phyloP scores from a whole-genome alignment of 768 basidiomycete species.

The Bullera alba region DNA sequence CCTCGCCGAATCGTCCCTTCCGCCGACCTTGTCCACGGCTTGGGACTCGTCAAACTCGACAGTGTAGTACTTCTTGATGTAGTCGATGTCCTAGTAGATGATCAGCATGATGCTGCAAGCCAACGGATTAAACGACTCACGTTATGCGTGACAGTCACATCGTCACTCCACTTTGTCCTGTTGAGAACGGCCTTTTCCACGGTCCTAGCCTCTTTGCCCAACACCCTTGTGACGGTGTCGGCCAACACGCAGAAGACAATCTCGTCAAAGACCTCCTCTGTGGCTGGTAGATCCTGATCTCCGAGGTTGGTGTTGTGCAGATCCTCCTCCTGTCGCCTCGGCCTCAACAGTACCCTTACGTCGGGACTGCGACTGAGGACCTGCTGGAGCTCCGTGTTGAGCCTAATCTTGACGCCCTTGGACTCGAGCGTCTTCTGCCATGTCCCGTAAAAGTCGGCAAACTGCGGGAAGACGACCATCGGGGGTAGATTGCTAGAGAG shows the following conservation, averaged over 20 bases:
- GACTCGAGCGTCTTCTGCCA: conserved; percentile 45
- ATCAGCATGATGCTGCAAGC: not conserved
- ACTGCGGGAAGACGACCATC: conserved; percentile 50
- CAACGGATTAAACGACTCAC: conserved; percentile 16
- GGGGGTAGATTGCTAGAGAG: conserved; percentile 48
- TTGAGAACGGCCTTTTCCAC: conserved; percentile 50
- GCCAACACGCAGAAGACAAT: conserved; percentile 51
- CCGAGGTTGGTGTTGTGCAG: conserved; percentile 45
- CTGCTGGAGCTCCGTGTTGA: conserved; percentile 45
- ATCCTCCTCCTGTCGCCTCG: conserved; percentile 40
- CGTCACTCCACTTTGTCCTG: conserved; percentile 50
- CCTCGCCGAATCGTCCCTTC: conserved; percentile 45
- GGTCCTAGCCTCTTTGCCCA: conserved; percentile 48
- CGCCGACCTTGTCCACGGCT: conserved; percentile 40
- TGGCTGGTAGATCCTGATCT: conserved; percentile 45
- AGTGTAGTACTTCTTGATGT: conserved; percentile 47
- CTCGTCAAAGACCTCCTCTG: conserved; percentile 49
- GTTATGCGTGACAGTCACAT: conserved; percentile 52
- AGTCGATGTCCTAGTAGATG: conserved; percentile 41
- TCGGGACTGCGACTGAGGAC: conserved; percentile 38
- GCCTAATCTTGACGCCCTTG: conserved; percentile 45
- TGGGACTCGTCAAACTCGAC: conserved; percentile 39
- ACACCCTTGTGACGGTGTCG: conserved; percentile 49
- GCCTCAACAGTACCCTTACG: conserved; percentile 42
- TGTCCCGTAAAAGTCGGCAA: conserved; percentile 45